phyloP scores from a whole-genome alignment of 1,139 yeast species.

The Lodderomyces oxycetoniae region DNA sequence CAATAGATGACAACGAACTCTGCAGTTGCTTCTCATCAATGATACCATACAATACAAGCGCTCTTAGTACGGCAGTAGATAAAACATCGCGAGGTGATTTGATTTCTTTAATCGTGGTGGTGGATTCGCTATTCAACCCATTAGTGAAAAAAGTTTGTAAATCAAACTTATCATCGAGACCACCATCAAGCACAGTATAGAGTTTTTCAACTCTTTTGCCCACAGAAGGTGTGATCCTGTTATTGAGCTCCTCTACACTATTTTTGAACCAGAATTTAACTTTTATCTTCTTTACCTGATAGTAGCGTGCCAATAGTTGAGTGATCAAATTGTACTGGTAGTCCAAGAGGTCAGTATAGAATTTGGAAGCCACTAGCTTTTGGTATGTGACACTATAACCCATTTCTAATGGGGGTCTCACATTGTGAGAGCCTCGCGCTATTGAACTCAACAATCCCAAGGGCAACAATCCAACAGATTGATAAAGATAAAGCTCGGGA shows the following conservation, averaged over 20 bases:
- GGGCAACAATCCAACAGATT: slow-evolving; percentile 70
- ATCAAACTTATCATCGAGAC: slow-evolving; percentile 25
- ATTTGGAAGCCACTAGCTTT: slow-evolving; percentile 43
- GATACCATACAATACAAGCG: slow-evolving; percentile 53
- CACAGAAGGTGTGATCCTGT: slow-evolving; percentile 46
- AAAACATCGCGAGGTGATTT: slow-evolving; percentile 49
- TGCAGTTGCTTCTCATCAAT: slow-evolving; percentile 44
- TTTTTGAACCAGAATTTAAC: slow-evolving; percentile 60
- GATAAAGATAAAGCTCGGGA: slow-evolving; percentile 78
- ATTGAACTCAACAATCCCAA: slow-evolving; percentile 64
- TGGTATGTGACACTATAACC: slow-evolving; percentile 55
- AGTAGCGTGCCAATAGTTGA: slow-evolving; percentile 75
- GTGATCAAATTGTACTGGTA: slow-evolving; percentile 65
- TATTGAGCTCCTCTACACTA: slow-evolving; percentile 43
- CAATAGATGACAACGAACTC: slow-evolving; percentile 51
- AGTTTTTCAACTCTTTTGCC: slow-evolving; percentile 30
- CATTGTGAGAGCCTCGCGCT: slow-evolving; percentile 57
- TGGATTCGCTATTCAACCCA: slow-evolving; percentile 19
- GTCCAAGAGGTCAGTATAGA: slow-evolving; percentile 49
- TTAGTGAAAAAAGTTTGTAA: slow-evolving; percentile 29
- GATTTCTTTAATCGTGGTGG: slow-evolving; percentile 20
- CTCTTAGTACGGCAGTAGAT: slow-evolving; percentile 56
- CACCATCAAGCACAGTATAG: slow-evolving; percentile 23
- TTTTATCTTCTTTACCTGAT: slow-evolving; percentile 67
- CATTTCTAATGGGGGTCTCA: slow-evolving; percentile 70